A percentile compares a stretch with the other conserved stretches of the same genome.
These are phyloP conservation scores for Sistotremastrum niveocremeum DNA, from an alignment of 768 basidiomycete species.

Conservation along the genomic window DNA sequence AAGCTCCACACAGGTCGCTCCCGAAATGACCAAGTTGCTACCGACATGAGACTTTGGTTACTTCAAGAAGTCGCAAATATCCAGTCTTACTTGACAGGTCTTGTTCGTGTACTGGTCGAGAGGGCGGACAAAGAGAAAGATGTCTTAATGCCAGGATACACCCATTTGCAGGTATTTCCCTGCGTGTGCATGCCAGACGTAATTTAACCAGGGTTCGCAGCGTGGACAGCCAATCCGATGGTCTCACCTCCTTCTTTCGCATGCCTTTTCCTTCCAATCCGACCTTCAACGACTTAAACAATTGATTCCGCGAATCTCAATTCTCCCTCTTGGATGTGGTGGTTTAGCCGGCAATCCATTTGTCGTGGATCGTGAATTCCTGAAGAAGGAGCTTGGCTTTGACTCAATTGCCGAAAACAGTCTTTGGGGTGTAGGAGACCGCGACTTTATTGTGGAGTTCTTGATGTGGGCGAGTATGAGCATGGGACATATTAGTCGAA, in stretches of 20 bases:
- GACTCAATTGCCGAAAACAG: constrained; percentile 85
- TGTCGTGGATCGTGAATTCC: constrained; percentile 82
- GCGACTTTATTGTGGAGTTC: constrained; percentile 96
- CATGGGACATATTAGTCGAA: constrained; percentile 86
- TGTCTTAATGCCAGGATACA: constrained; percentile 88
- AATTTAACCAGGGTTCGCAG: constrained; percentile 26
- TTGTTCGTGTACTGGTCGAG: constrained; percentile 81
- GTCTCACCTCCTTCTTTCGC: constrained; percentile 93
- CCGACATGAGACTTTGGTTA: constrained; percentile 96
- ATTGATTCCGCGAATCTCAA: constrained; percentile 79
- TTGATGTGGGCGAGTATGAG: constrained; percentile 90
- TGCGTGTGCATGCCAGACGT: neutral
- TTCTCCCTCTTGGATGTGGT: constrained; percentile 87
- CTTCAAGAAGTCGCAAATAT: constrained; percentile 61
- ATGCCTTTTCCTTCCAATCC: constrained; percentile 84
- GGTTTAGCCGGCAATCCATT: constrained; percentile 97
- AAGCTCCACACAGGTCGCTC: constrained; percentile 97
- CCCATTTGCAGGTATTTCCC: constrained; percentile 76
- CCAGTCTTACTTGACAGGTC: constrained; percentile 52
- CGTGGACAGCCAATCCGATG: constrained; percentile 97
- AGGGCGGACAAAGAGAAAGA: constrained; percentile 91
- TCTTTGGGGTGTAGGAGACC: constrained; percentile 90
- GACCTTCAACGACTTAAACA: constrained; percentile 80
- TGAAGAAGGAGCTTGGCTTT: constrained; percentile 85
- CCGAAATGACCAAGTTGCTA: constrained; percentile 96